A percentile compares a stretch with the other conserved stretches of the same genome.
These are phyloP conservation scores for Pascua sp. DNA, from an alignment of 1,284 basidiomycete genomes.

Conservation along the genomic window DNA sequence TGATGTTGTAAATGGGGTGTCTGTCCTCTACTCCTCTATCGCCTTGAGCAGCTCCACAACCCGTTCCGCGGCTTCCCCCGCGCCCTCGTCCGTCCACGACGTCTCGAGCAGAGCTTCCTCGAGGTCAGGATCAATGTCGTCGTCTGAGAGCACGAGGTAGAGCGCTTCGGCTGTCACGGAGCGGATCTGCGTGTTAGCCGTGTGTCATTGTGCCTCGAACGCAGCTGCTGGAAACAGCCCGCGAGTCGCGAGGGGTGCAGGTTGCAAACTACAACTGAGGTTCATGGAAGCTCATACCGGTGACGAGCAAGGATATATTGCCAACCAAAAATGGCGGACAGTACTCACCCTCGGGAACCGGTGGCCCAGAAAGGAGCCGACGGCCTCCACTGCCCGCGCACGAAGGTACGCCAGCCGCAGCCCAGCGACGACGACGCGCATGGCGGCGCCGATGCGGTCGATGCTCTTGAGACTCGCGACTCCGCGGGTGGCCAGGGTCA, in stretches of 20 bases:
- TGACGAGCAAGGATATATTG: too few relatives aligned
- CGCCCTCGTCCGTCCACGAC: slow-evolving; percentile 58
- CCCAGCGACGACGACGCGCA: slow-evolving; percentile 62
- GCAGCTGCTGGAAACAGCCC: too few relatives aligned
- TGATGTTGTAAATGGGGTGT: not conserved
- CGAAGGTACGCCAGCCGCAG: slow-evolving; percentile 43
- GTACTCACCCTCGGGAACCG: slow-evolving; percentile 67
- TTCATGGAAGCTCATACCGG: too few relatives aligned
- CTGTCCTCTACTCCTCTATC: not conserved
- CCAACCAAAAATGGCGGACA: not conserved
- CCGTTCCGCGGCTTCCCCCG: slow-evolving; percentile 7
- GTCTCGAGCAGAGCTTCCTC: slow-evolving; percentile 78
- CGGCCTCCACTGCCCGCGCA: slow-evolving; percentile 52
- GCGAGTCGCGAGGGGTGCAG: too few relatives aligned
- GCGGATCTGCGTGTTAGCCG: slow-evolving; percentile 58
- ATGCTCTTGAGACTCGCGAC: slow-evolving; percentile 63
- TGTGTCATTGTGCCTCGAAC: not conserved
- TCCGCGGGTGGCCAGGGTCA: slow-evolving; percentile 19
- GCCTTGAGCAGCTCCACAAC: slow-evolving; percentile 17
- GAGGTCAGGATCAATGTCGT: slow-evolving; percentile 64
- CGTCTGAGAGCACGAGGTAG: slow-evolving; percentile 68
- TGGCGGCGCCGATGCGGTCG: slow-evolving; percentile 68
- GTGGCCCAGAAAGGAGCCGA: slow-evolving; percentile 67
- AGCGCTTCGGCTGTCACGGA: slow-evolving; percentile 73
- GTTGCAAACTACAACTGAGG: not conserved